Conservation (phyloP, 305 asterid genomes). For the Fraxinus baroniana region DNA sequence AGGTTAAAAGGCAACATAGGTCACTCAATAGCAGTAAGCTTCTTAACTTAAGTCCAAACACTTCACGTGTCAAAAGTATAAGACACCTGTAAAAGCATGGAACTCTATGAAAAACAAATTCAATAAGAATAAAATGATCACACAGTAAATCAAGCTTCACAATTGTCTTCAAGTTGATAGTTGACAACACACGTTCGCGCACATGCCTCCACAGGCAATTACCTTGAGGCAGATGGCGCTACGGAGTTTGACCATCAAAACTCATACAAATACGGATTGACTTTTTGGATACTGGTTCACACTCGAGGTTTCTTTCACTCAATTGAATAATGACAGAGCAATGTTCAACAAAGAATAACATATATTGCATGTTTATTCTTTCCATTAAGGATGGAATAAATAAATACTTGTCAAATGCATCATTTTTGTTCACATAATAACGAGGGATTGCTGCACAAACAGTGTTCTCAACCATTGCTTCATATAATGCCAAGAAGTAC, state of each 20-base stretch:
- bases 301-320: neutral
- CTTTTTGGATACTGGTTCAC: neutral
- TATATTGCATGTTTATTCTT: neutral
- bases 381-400: neutral
- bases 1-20: neutral
- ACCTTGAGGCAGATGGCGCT: neutral
- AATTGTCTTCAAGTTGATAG: neutral
- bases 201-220: neutral
- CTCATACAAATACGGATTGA: neutral
- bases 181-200: neutral
- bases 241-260: neutral
- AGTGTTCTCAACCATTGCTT: slow-evolving; percentile 23
- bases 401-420: neutral
- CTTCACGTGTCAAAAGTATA: slow-evolving; percentile 11
- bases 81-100: slow-evolving; percentile 16
- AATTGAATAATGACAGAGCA: neutral
- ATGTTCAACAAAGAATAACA: neutral
- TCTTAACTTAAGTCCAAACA: neutral
- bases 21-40: slow-evolving; percentile 8
- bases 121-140: neutral
- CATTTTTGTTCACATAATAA: slow-evolving; percentile 6
- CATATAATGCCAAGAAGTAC: slow-evolving; percentile 16
- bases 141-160: slow-evolving; percentile 3
- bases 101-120: slow-evolving; percentile 10
- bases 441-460: neutral